phyloP scores from a whole-genome alignment of 192 early-diverging fungal genomes.

The Spizellomyces sp. region DNA sequence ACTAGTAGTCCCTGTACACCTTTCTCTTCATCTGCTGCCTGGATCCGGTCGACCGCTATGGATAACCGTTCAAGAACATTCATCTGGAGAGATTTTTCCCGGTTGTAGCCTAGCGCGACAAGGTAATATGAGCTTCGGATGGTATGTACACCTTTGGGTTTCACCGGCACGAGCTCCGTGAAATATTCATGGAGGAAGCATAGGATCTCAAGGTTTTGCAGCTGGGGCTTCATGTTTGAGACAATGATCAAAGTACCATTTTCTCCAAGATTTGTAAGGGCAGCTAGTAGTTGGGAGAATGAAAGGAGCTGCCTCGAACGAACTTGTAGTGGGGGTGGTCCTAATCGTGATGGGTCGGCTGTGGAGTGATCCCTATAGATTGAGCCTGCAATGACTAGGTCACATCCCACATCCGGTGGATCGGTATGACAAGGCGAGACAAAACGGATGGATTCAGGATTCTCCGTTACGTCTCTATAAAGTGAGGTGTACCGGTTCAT shows the following conservation, averaged over 20 bases:
- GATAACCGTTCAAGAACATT: not conserved
- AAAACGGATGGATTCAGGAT: conserved; percentile 18
- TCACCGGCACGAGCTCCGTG: conserved; percentile 17
- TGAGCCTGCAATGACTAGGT: conserved; percentile 31
- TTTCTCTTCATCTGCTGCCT: conserved; percentile 6
- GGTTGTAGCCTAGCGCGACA: conserved; percentile 20
- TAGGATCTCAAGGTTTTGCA: conserved; percentile 29
- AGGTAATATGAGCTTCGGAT: conserved; percentile 31
- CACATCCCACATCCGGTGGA: conserved; percentile 9
- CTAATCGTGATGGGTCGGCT: conserved; percentile 10
- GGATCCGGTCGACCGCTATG: not conserved
- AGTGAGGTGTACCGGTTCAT: conserved; percentile 9
- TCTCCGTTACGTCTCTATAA: conserved; percentile 27
- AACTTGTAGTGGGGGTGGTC: conserved; percentile 21
- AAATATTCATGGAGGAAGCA: conserved; percentile 16
- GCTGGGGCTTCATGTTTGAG: conserved; percentile 33
- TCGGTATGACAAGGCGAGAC: not conserved
- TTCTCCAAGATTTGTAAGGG: conserved; percentile 10
- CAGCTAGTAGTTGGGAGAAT: conserved; percentile 25
- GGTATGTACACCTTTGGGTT: conserved; percentile 26
- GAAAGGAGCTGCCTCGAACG: conserved; percentile 24
- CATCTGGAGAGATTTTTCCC: not conserved
- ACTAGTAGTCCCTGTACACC: conserved; percentile 14
- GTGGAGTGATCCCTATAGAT: conserved; percentile 28
- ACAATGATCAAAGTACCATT: conserved; percentile 26